A percentile compares a stretch with the other conserved stretches of the same genome.
Evolutionary conservation across 768 basidiomycete genomes (phyloP).

Genomic region (Collybiopsis luxurians): DNA sequence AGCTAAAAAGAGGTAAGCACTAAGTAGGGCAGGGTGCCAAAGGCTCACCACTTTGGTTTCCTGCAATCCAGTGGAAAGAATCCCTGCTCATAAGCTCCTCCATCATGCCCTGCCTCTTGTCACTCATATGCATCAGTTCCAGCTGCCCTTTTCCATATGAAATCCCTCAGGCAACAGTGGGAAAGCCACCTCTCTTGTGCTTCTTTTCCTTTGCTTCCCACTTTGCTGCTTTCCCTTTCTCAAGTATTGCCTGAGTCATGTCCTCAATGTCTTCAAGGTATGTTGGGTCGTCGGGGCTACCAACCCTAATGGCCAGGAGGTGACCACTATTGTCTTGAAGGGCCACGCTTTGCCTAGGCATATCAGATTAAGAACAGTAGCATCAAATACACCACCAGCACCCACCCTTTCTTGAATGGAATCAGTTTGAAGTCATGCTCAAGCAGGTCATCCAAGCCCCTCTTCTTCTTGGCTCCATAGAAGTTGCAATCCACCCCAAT

Average conservation of each 20-base stretch:
- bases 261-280: not conserved
- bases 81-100: not conserved
- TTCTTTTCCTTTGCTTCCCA: not conserved
- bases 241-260: not conserved
- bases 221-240: not conserved
- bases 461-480: not conserved
- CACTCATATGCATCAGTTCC: not conserved
- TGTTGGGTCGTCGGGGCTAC: not conserved
- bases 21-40: not conserved
- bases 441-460: not conserved
- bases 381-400: not conserved
- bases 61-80: not conserved
- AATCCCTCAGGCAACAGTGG: not conserved
- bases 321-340: not conserved
- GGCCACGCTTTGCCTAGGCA: too few relatives aligned
- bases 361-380: too few relatives aligned
- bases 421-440: not conserved
- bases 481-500: not conserved
- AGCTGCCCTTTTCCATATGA: not conserved
- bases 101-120: not conserved
- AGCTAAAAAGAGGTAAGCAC: not conserved
- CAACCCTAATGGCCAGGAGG: not conserved
- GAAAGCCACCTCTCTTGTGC: not conserved
- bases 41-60: not conserved
- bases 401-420: not conserved